A percentile compares a stretch with the other conserved stretches of the same genome.
phyloP scores from a whole-genome alignment of 768 basidiomycete species.

The Rubroboletus pulcherrimus region DNA sequence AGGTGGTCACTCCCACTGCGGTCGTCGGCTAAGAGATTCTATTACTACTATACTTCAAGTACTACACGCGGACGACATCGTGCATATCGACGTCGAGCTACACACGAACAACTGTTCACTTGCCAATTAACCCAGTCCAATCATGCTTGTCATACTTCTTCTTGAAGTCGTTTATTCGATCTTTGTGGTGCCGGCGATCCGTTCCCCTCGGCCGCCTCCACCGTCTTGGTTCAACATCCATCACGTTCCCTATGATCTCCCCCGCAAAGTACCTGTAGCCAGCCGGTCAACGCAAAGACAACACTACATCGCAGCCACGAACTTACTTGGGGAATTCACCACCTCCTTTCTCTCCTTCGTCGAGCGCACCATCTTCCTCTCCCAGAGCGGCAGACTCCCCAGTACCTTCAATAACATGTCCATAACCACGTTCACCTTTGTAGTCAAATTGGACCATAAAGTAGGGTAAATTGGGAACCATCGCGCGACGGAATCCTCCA shows the following conservation, averaged over 20 bases:
- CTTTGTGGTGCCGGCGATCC: constrained; percentile 66
- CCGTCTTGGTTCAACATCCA: constrained; percentile 80
- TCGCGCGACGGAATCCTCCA: constrained; percentile 89
- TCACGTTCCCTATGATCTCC: constrained; percentile 89
- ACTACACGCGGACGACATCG: neutral
- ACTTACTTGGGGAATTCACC: constrained; percentile 85
- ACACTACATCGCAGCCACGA: neutral
- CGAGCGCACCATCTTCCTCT: constrained; percentile 60
- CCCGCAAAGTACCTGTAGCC: constrained; percentile 80
- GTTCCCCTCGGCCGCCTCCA: constrained; percentile 81
- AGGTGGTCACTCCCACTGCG: neutral
- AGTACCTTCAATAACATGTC: constrained; percentile 95
- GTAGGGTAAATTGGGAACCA: constrained; percentile 97
- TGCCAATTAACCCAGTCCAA: constrained; percentile 74
- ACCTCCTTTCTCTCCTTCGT: constrained; percentile 87
- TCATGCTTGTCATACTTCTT: constrained; percentile 74
- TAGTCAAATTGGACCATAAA: constrained; percentile 99
- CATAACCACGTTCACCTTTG: constrained; percentile 96
- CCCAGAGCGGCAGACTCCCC: constrained; percentile 59
- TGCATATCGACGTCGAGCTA: neutral
- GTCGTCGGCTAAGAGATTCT: neutral
- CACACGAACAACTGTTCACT: constrained; percentile 7
- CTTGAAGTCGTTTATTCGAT: constrained; percentile 67
- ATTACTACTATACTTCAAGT: neutral
- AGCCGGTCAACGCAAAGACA: constrained; percentile 2